Evolutionary conservation across 2,329 filamentous ascomycete genomes (phyloP), one percentile per base, ranked within the genome.

Genomic region (Lasiodiplodia citricola): DNA sequence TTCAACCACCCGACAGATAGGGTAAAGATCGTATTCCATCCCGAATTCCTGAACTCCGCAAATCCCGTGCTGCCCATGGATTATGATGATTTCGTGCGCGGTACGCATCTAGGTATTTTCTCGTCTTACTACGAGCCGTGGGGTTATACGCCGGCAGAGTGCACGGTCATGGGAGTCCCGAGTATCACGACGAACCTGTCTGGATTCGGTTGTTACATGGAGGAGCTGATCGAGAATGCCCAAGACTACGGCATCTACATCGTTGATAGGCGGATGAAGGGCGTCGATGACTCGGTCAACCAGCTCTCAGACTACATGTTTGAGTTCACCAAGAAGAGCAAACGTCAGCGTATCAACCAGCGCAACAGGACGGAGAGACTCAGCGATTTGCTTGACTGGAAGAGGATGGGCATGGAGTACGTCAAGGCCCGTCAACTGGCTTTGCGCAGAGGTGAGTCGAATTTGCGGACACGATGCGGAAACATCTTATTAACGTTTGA

Each of bases 191-290:
- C 95, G 35, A 99, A 99, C 81, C 84, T 99, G 55, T 98, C 96
- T 7, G 96, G 96, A 23, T 99, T 99, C 76, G 96, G 96, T 62
- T 98, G 96, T 82, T 98, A 99, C 81, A 99, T 99, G 96, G 96
- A 99, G 81, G 96, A 98, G 82, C 84, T 98, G 73, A 98, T 99
- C 73, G 95, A 98, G 82, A 98, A 98, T 82, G 96, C 95, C 51
- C 92, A 92, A 72, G 96, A 99, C 81, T 98, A 99, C 77, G 96
- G 96, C 73, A 98, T 99, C 82, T 98, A 98, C 85, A 98, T 99
- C 80, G 94, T 99, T 56, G 96, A 99, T 79, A 92, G 96, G 68
- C 90, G 96, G 60, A 92, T 89, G 83, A 98, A 98, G 87, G 95
- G 94, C 35, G 91, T 99, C 1, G 96, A 99, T 76, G 96, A 98